Evolutionary conservation across 2,329 filamentous ascomycete genomes (phyloP), one percentile per base, ranked within the genome.

Genomic region (Endothia cerciana): DNA sequence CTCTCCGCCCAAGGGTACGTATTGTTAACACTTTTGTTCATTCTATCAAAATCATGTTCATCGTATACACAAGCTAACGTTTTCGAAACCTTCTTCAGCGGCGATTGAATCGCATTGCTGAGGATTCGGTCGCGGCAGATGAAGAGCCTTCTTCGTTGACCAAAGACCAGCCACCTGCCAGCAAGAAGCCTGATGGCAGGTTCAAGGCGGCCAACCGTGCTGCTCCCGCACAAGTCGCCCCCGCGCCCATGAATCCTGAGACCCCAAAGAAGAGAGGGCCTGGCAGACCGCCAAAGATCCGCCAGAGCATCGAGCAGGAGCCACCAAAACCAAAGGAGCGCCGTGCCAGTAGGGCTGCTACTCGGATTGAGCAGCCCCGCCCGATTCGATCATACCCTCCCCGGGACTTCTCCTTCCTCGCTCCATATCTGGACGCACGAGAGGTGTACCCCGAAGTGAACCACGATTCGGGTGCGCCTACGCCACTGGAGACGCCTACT

Each of bases 281-380:
- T 11, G 63, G 66, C 38, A 62, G 63, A 33, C 64, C 63, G 13
- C 66, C 66, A 38, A 65, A 65, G 41, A 66, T 61, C 25, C 60
- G 60, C 40, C 63, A 66, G 30, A 61, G 60, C 28, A 63, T 68
- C 43, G 66, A 68, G 28, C 60, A 66, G n/a, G 60, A 66, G 60
- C 66, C 66, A 13, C 47, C 58, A 17, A 56, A 47, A 19, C 60
- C 60, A 40, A 65, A 56, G 28, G 53, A 59, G 36, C 51, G 60
- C 30, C 64, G 57, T 33, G 64, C 43, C 56, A 51, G 36, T 8
- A 49, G 56, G 19, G 40, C 57, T 30, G 49, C 25, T 15, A 43
- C 58, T 28, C 61, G 33, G 5, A 53, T 63, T 22, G 63, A 62
- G 36, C 66, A 65, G 41, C 63, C 63, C 38, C 56, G 66, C 22